Evolutionary conservation across 2,329 filamentous ascomycete genomes (phyloP).

Genomic region (Aspergillus transmontanensis): DNA sequence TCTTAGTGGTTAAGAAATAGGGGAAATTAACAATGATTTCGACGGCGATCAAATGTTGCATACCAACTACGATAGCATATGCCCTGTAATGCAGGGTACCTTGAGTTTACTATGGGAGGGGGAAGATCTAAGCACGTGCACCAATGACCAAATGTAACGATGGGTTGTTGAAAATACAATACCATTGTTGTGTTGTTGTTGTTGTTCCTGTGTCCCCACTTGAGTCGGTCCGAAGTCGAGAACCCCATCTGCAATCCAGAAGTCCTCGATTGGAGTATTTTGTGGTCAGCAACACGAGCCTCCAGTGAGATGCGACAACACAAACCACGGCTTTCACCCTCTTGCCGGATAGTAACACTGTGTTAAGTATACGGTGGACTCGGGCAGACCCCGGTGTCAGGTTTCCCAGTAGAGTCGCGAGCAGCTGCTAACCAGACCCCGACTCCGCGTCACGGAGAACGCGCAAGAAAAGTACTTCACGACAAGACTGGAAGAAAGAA

Average conservation of each 20-base stretch:
- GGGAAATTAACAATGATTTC: not conserved
- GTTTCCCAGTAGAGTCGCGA: not conserved
- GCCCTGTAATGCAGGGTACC: not conserved
- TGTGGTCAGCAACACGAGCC: not conserved
- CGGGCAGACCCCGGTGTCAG: not conserved
- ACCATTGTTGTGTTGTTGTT: constrained; percentile 1
- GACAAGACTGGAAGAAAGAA: not conserved
- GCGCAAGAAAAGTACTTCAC: not conserved
- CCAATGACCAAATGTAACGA: not conserved
- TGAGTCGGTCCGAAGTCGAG: not conserved
- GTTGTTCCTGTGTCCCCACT: constrained; percentile 3
- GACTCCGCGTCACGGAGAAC: not conserved
- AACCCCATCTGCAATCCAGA: not conserved
- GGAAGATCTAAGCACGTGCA: not conserved
- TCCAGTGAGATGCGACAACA: not conserved
- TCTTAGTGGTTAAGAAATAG: not conserved
- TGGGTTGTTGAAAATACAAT: not conserved
- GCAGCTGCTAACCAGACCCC: not conserved
- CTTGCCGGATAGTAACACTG: not conserved
- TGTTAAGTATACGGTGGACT: not conserved
- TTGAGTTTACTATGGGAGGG: not conserved
- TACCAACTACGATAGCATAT: not conserved
- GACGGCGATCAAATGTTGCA: not conserved
- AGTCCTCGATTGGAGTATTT: not conserved
- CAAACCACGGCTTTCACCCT: not conserved